A percentile compares a stretch with the other conserved stretches of the same genome.
Conservation (phyloP, 371 early-diverging fungal genomes). For the Lichtheimia ramosa region DNA sequence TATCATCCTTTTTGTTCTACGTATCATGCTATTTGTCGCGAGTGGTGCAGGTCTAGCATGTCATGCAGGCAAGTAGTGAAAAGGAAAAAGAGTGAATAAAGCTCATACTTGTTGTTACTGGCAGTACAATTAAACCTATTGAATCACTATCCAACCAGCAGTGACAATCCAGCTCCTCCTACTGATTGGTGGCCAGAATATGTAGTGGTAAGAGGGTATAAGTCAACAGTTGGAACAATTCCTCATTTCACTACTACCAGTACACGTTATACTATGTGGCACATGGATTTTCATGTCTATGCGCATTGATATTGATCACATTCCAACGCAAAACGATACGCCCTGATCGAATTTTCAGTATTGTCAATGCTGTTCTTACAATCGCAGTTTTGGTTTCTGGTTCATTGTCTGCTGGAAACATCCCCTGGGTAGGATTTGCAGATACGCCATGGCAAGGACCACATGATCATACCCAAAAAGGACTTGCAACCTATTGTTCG, state of each 20-base stretch:
- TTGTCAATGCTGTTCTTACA: not conserved
- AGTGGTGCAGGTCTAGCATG: too few relatives aligned
- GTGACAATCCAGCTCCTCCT: too few relatives aligned
- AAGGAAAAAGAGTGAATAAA: too few relatives aligned
- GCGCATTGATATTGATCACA: not conserved
- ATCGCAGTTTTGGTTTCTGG: not conserved
- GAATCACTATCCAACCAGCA: too few relatives aligned
- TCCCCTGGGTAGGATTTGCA: not conserved
- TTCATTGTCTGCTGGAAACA: not conserved
- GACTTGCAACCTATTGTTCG: not conserved
- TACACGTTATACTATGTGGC: slow-evolving; percentile 2
- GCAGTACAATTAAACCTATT: too few relatives aligned
- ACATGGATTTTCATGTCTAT: slow-evolving; percentile 1
- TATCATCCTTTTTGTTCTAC: too few relatives aligned
- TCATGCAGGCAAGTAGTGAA: too few relatives aligned
- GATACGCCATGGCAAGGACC: too few relatives aligned
- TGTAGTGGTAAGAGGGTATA: not conserved
- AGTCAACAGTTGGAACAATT: too few relatives aligned
- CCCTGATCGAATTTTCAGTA: not conserved
- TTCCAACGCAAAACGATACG: slow-evolving; percentile 1
- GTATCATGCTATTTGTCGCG: too few relatives aligned
- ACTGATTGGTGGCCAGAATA: slow-evolving; percentile 6
- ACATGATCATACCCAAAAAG: not conserved
- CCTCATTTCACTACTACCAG: not conserved
- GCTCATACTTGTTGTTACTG: too few relatives aligned